Conservation (phyloP, 1,284 basidiomycete genomes). For the Naganishia sp. region DNA sequence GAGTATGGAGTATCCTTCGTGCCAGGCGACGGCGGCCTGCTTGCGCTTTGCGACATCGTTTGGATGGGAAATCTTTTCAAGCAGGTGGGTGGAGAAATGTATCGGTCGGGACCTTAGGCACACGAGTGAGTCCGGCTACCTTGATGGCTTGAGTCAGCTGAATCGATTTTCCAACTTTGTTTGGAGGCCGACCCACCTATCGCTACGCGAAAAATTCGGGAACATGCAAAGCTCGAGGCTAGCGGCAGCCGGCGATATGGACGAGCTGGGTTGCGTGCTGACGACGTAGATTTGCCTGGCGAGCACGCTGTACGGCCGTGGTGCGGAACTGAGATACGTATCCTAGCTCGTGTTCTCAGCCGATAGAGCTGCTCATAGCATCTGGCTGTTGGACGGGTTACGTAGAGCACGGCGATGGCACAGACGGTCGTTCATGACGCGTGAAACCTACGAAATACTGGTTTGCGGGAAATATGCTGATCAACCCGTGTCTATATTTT, state of each 20-base stretch:
- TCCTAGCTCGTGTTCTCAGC: not conserved
- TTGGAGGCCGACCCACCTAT: conserved; percentile 17
- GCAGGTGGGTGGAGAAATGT: conserved; percentile 20
- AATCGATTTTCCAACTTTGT: not conserved
- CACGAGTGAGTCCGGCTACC: conserved; percentile 21
- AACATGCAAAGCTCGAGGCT: not conserved
- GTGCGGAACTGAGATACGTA: not conserved
- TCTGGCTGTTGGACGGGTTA: too few relatives aligned
- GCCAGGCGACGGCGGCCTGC: conserved; percentile 23
- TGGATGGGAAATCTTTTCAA: conserved; percentile 29
- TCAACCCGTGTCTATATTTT: too few relatives aligned
- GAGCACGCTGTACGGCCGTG: not conserved
- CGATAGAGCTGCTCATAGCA: too few relatives aligned
- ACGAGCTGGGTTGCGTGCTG: not conserved
- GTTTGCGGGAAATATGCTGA: too few relatives aligned
- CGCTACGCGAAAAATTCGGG: conserved; percentile 18
- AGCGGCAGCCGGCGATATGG: not conserved
- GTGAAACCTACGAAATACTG: too few relatives aligned
- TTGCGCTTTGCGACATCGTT: conserved; percentile 21
- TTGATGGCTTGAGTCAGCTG: conserved; percentile 15
- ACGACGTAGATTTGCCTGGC: not conserved
- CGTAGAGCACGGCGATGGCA: too few relatives aligned
- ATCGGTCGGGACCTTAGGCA: conserved; percentile 20
- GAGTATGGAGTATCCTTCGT: conserved; percentile 19
- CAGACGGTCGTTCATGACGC: too few relatives aligned